Base-by-base conservation (phyloP, 768 basidiomycete species). In the Mycena olivaceomarginata region DNA sequence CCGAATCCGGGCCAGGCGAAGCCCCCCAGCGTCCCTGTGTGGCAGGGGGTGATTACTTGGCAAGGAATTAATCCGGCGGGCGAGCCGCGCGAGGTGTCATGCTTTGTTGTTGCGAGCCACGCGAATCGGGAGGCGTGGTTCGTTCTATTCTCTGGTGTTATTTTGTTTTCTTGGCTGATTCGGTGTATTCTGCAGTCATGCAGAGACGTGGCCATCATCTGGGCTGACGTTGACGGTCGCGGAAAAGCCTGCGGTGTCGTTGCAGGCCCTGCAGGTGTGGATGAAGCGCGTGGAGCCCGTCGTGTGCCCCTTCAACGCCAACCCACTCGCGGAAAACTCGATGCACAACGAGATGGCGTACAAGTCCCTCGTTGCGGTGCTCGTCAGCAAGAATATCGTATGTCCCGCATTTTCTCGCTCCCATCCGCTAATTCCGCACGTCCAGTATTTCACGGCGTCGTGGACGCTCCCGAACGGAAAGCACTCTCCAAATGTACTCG, bases 151-250 rank as follows among this genome's bases (percentile, higher is more conserved):
- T 65, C 3, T 22, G 4, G 0, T 31, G 37, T 9, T 4, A 9
- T 4, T 20, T 18, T 11, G 25, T 31, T 41, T 25, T 0, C 9
- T 8, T 22, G 45, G 25, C 18, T 66, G 1, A 71, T 51, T 41
- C 7, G 22, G 18, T 22, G 22, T 39, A 31, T 70, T 70, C 60
- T 25, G 1, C 79, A 94, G 94, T 69, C 90, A 83, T 60, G 77
- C 87, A 9, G 86, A 90, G 2, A 89, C 86, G 0, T 94, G 93
- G 93, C 93, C 94, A 1, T 70, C 94, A 1, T 70, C 77, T 10
- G 79, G 80, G 4, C 77, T 94, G 77, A 79, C 82, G 1, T 82
- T 93, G 9, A 84, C 82, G 18, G 84, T 89, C 9, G 85, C 89
- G 31, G 84, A 84, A 56, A 88, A 90, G 56, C 87, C 85, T 5